Evolutionary conservation across 1,284 basidiomycete genomes (phyloP), one percentile per base, ranked within the genome.

Genomic region (Violaceomyces palustris): DNA sequence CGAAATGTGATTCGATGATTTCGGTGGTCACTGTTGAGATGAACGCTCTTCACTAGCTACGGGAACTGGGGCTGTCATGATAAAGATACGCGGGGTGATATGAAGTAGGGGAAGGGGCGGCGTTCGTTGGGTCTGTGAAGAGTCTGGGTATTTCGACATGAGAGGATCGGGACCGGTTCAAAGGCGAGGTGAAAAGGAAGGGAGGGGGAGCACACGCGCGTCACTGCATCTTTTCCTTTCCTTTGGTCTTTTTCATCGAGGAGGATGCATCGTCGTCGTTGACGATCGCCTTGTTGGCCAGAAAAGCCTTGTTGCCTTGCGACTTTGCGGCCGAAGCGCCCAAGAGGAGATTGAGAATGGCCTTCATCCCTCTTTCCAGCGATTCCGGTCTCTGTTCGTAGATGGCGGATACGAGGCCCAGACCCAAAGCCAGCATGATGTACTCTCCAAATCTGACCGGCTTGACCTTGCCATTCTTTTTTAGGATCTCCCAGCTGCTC

Each of bases 331-430:
- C 50, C 10, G 51, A 30, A 1, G 23, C 24, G n/a, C 56, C 56
- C 9, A 42, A 14, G 18, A 54, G n/a, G 21, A 47, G 15, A 26
- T 32, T 34, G 23, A 60, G 22, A 3, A 33, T 26, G 10, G 41
- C 43, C 2, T 39, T 25, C 11, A 60, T 22, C 5, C 19, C 27
- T 3, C 23, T 24, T 15, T 44, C 39, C 6, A 67, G 45, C 14
- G 52, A 38, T 18, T 45, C 32, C 2, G 64, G 61, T 3, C 49
- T 22, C 1, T 51, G 47, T 29, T 67, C 64, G 37, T 59, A 58
- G 31, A 67, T 30, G 1, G 52, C 46, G 3, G 53, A 37, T 19
- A 64, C 36, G 12, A 50, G 48, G 0, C 58, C 58, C 14, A 67
- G 24, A 0, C 59, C 61, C 0, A 61, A 3, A 0, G 62, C 58